Evolutionary conservation across 192 early-diverging fungal genomes (phyloP).

Genomic region (Coemansia sp.): DNA sequence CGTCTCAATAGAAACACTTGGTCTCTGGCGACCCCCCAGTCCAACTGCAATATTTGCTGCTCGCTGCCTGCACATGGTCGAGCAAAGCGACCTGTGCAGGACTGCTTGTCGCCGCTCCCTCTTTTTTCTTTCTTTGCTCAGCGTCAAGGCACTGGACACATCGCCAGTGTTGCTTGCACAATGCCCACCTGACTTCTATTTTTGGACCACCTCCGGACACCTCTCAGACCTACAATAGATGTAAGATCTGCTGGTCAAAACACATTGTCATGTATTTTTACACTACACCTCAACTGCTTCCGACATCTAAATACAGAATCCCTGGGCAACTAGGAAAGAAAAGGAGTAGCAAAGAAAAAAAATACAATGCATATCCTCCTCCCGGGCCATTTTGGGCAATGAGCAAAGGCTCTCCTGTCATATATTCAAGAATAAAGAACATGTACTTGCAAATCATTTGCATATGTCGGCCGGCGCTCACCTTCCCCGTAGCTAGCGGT

Average conservation of each 20-base stretch:
- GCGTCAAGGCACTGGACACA: neutral
- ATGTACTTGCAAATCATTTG: neutral
- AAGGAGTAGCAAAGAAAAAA: neutral
- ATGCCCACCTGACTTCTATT: neutral
- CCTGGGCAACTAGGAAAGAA: neutral
- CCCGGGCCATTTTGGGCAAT: conserved; percentile 7
- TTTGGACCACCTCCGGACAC: neutral
- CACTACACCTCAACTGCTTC: conserved; percentile 8
- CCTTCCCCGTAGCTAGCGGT: neutral
- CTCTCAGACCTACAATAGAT: conserved; percentile 3
- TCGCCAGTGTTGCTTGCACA: conserved; percentile 4
- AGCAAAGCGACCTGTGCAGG: conserved; percentile 11
- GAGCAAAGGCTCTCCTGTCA: neutral
- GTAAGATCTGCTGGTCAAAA: conserved; percentile 1
- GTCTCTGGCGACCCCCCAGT: conserved; percentile 5
- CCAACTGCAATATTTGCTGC: neutral
- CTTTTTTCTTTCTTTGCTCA: neutral
- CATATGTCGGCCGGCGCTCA: neutral
- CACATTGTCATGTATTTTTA: conserved; percentile 5
- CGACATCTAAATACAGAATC: conserved; percentile 8
- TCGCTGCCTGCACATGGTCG: conserved; percentile 3
- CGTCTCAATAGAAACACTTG: neutral
- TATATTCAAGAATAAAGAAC: neutral
- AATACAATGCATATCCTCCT: neutral
- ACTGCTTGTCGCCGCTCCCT: conserved; percentile 2